A percentile compares a stretch with the other conserved stretches of the same genome.
phyloP scores from a whole-genome alignment of 495 filamentous ascomycete genomes.

The Penicillium arizonense region DNA sequence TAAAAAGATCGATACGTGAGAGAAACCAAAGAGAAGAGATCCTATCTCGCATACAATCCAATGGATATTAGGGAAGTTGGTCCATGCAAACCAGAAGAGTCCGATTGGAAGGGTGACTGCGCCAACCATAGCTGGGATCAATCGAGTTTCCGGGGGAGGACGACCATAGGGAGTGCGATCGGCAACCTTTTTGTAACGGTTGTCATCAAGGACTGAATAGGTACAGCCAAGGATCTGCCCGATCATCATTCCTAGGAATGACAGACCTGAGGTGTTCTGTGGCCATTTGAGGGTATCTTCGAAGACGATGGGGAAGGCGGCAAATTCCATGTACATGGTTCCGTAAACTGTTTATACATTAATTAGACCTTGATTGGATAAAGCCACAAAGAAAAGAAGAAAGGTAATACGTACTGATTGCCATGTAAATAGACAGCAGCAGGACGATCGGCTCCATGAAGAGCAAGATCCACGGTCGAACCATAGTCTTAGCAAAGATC shows the following conservation, averaged over 20 bases:
- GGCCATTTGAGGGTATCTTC: conserved; percentile 64
- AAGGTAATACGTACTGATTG: conserved; percentile 32
- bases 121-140: conserved; percentile 42
- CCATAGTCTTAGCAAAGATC: conserved; percentile 22
- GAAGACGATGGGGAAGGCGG: conserved; percentile 72
- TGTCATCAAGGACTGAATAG: conserved; percentile 26
- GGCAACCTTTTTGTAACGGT: conserved; percentile 14
- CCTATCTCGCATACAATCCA: conserved; percentile 53
- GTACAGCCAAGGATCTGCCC: conserved; percentile 64
- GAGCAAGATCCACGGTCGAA: conserved; percentile 27
- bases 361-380: not conserved
- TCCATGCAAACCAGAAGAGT: conserved; percentile 65
- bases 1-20: conserved; percentile 28
- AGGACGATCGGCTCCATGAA: conserved; percentile 48
- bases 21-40: conserved; percentile 45
- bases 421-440: conserved; percentile 59
- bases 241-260: conserved; percentile 67
- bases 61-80: conserved; percentile 44
- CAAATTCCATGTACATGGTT: conserved; percentile 70
- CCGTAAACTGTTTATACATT: conserved; percentile 46
- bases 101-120: conserved; percentile 49
- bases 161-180: not conserved
- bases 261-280: conserved; percentile 57
- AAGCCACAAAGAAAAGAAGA: too few relatives aligned
- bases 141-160: conserved; percentile 26